These are phyloP conservation scores for Cyberlindnera meyerae DNA, from an alignment of 805 yeast species.

Conservation along the genomic window DNA sequence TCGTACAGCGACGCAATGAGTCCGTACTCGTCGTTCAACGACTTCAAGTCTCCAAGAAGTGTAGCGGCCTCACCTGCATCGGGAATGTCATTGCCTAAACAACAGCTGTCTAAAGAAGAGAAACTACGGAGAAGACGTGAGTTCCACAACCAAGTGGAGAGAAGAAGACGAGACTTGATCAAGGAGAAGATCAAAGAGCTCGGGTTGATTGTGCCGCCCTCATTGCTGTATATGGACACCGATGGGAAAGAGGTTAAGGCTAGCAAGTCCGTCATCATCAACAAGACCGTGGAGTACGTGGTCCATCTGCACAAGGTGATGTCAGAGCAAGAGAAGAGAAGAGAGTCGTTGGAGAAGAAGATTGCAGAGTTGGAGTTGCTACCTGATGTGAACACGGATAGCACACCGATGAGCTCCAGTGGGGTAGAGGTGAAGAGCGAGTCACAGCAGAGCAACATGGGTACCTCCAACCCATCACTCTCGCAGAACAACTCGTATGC, in stretches of 20 bases:
- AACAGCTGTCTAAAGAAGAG: constrained; percentile 52
- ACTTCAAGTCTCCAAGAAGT: constrained; percentile 28
- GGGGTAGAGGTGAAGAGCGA: constrained; percentile 3
- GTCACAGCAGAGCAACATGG: background rate
- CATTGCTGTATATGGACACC: constrained; percentile 42
- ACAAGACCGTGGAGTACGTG: constrained; percentile 77
- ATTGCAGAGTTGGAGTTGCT: constrained; percentile 32
- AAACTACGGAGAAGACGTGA: constrained; percentile 75
- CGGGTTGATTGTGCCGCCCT: constrained; percentile 76
- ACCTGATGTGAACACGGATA: constrained; percentile 14
- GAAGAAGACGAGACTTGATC: constrained; percentile 85
- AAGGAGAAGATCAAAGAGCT: constrained; percentile 84
- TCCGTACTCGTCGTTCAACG: constrained; percentile 26
- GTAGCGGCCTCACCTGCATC: constrained; percentile 27
- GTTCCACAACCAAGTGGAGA: constrained; percentile 90
- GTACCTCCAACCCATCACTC: background rate
- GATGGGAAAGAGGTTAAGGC: constrained; percentile 67
- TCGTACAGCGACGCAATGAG: constrained; percentile 24
- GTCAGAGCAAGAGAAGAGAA: constrained; percentile 47
- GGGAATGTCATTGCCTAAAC: constrained; percentile 27
- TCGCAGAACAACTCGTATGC: constrained; percentile 10
- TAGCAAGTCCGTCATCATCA: constrained; percentile 73
- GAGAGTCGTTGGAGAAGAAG: constrained; percentile 35
- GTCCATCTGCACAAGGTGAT: constrained; percentile 58
- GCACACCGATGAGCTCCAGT: constrained; percentile 6